These are phyloP conservation scores for Fusarium mangiferae DNA, from an alignment of 2,329 filamentous ascomycete species.

Conservation along the genomic window DNA sequence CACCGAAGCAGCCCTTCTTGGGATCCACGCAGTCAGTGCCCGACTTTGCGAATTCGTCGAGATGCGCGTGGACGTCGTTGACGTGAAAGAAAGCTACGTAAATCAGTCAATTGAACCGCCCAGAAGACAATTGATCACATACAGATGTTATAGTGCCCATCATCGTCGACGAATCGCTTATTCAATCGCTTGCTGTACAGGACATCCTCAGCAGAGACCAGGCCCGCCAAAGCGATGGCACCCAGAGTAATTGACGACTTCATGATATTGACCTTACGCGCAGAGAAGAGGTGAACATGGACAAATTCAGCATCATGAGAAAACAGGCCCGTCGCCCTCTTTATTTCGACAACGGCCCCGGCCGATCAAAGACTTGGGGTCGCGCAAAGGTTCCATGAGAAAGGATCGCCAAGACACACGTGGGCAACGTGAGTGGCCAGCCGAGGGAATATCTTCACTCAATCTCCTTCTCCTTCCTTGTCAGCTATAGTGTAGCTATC, in stretches of 20 bases:
- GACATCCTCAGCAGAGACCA: constrained; percentile 55
- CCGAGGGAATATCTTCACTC: constrained; percentile 2
- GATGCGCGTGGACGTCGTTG: constrained; percentile 75
- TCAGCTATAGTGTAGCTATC: not conserved
- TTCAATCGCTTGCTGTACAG: constrained; percentile 59
- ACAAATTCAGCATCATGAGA: not conserved
- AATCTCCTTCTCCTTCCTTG: not conserved
- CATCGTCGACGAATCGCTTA: constrained; percentile 61
- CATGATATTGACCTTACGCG: constrained; percentile 23
- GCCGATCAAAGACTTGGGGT: constrained; percentile 17
- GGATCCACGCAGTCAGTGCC: constrained; percentile 70
- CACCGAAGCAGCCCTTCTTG: constrained; percentile 68
- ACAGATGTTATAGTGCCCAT: constrained; percentile 65
- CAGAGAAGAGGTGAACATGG: not conserved
- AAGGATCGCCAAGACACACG: constrained; percentile 43
- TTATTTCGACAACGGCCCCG: constrained; percentile 21
- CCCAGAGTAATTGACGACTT: constrained; percentile 37
- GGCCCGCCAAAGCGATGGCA: constrained; percentile 43
- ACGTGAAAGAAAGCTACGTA: constrained; percentile 70
- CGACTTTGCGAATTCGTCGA: constrained; percentile 70
- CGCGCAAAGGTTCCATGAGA: constrained; percentile 24
- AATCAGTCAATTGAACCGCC: not conserved
- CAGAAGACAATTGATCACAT: constrained; percentile 19
- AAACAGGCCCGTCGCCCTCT: constrained; percentile 20
- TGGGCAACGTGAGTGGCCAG: constrained; percentile 41